A percentile compares a stretch with the other conserved stretches of the same genome.
Evolutionary conservation across 2,329 filamentous ascomycete genomes (phyloP).

Genomic region (Graphiopsis chlorocephala): DNA sequence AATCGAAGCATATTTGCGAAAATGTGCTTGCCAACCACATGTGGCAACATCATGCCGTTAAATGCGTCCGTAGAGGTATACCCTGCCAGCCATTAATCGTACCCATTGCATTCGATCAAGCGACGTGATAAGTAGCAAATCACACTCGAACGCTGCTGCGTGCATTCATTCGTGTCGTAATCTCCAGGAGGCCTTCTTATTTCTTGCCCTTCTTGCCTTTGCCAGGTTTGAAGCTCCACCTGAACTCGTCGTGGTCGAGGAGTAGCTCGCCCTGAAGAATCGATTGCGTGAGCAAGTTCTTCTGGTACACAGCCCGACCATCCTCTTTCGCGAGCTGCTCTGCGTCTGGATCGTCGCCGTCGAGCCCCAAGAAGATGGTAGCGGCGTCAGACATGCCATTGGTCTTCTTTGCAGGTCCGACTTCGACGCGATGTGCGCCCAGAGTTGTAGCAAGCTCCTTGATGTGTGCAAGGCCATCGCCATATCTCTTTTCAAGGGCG

Average conservation of each 20-base stretch:
- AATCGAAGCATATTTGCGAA: not conserved
- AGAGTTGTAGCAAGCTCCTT: constrained; percentile 37
- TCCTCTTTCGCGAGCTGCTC: constrained; percentile 34
- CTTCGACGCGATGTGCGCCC: constrained; percentile 37
- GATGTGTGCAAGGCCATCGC: constrained; percentile 40
- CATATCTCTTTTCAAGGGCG: constrained; percentile 36
- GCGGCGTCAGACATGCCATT: not conserved
- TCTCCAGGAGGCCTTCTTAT: not conserved
- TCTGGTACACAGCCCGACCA: constrained; percentile 39
- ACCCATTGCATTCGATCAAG: not conserved
- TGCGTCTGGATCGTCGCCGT: constrained; percentile 38
- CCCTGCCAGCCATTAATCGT: not conserved
- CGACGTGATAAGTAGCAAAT: not conserved
- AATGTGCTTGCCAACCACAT: not conserved
- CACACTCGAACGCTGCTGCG: not conserved
- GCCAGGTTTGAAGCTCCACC: not conserved
- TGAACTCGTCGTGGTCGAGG: constrained; percentile 38
- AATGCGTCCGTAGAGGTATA: not conserved
- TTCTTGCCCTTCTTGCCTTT: constrained; percentile 12
- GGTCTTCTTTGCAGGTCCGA: constrained; percentile 20
- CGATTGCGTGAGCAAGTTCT: constrained; percentile 43
- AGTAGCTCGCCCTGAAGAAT: constrained; percentile 45
- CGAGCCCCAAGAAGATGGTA: constrained; percentile 39
- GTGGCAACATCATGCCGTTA: not conserved
- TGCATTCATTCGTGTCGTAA: not conserved